phyloP scores from a whole-genome alignment of 257 asterid genomes.

The Coffea eugenioides region DNA sequence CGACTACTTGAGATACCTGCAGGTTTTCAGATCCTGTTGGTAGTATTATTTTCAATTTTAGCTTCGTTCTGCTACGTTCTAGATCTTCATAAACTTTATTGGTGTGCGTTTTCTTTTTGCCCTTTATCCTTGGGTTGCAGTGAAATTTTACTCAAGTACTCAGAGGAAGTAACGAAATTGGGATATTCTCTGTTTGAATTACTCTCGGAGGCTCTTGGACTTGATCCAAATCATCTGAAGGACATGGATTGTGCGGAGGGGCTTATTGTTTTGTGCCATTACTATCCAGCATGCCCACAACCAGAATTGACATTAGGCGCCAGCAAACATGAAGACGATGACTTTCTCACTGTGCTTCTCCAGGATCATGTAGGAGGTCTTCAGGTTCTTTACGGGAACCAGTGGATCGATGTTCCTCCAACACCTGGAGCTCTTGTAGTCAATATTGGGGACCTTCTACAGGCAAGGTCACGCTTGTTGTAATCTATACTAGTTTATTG shows the following conservation, averaged over 20 bases:
- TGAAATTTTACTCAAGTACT: constrained; percentile 18
- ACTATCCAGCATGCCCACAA: constrained; percentile 33
- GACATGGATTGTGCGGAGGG: constrained; percentile 27
- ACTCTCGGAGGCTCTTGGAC: constrained; percentile 24
- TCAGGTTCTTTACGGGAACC: constrained; percentile 26
- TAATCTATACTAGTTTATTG: not conserved
- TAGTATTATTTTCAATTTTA: not conserved
- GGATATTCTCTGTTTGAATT: constrained; percentile 9
- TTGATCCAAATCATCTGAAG: constrained; percentile 14
- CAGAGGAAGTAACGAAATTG: constrained; percentile 17
- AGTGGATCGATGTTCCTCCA: constrained; percentile 35
- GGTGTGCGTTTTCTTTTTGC: not conserved
- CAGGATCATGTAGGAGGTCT: constrained; percentile 29
- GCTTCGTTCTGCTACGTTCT: no score
- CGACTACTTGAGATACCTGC: no score
- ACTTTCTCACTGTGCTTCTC: constrained; percentile 27
- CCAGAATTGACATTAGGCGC: constrained; percentile 29
- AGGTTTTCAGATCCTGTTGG: not conserved
- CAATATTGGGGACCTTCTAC: constrained; percentile 28
- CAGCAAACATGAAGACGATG: constrained; percentile 24
- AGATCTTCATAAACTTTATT: not conserved
- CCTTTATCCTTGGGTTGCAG: not conserved
- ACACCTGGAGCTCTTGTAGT: constrained; percentile 30
- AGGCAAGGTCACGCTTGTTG: not conserved
- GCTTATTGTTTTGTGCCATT: constrained; percentile 18